phyloP scores from a whole-genome alignment of 345 rosid species.

The Acer negundo region DNA sequence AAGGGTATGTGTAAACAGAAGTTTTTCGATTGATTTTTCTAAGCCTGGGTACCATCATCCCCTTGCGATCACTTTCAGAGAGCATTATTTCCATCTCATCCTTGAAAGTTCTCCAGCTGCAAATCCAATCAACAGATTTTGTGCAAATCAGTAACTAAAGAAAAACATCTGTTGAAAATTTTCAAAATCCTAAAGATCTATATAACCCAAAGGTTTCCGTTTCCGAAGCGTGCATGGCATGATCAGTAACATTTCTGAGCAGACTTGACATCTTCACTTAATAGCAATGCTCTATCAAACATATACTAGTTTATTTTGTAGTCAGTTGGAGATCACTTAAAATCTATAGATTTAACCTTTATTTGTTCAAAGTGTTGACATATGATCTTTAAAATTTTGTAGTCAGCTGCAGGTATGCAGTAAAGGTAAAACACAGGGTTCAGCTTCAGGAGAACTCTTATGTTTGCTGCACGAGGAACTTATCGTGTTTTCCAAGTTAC shows the following conservation, averaged over 20 bases:
- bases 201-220: background rate
- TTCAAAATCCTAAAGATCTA: background rate
- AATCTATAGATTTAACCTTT: too few relatives aligned
- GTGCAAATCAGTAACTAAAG: background rate
- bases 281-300: background rate
- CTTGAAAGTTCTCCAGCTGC: slow-evolving; percentile 81
- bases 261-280: background rate
- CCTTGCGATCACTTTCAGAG: slow-evolving; percentile 79
- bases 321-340: background rate
- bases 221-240: background rate
- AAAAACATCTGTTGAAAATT: background rate
- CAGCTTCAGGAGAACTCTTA: background rate
- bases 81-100: slow-evolving; percentile 72
- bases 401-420: background rate
- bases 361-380: too few relatives aligned
- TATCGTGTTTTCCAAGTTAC: background rate
- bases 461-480: background rate
- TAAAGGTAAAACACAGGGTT: background rate
- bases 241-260: background rate
- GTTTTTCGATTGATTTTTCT: slow-evolving; percentile 83
- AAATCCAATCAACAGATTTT: slow-evolving; percentile 23
- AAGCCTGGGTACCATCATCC: slow-evolving; percentile 77
- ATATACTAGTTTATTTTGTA: background rate
- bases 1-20: slow-evolving; percentile 79
- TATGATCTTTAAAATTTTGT: too few relatives aligned